phyloP scores from a whole-genome alignment of 176 grass and related monocot species.

The Musa schizocarpa region DNA sequence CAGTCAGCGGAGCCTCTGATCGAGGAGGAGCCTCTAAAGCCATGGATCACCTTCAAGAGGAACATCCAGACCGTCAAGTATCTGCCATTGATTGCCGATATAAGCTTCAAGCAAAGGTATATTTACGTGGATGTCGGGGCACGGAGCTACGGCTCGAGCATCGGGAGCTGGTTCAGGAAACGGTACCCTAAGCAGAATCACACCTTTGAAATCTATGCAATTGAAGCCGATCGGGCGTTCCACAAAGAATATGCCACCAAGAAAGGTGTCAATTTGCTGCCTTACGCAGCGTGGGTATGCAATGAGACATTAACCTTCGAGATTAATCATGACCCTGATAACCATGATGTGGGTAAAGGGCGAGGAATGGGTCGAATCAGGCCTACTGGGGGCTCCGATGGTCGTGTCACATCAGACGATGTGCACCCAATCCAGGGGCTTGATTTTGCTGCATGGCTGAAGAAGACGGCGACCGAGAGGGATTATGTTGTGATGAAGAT shows the following conservation, averaged over 20 bases:
- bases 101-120: conserved; percentile 56
- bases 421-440: conserved; percentile 41
- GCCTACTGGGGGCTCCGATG: background rate
- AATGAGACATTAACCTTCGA: conserved; percentile 71
- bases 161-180: conserved; percentile 72
- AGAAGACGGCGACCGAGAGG: conserved; percentile 35
- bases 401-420: conserved; percentile 21
- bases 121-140: conserved; percentile 67
- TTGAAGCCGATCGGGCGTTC: conserved; percentile 64
- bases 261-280: conserved; percentile 49
- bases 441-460: conserved; percentile 59
- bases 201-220: conserved; percentile 61
- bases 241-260: conserved; percentile 46
- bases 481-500: conserved; percentile 88
- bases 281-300: conserved; percentile 64
- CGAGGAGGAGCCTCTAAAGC: conserved; percentile 47
- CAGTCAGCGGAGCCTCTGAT: conserved; percentile 50
- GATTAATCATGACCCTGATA: conserved; percentile 38
- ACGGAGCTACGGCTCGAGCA: conserved; percentile 63
- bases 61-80: conserved; percentile 63
- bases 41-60: conserved; percentile 61
- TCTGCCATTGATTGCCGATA: conserved; percentile 43
- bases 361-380: conserved; percentile 68
- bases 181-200: conserved; percentile 80
- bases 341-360: conserved; percentile 37